Conservation (phyloP, 2,329 filamentous ascomycete species). For the Penicillium sp. region DNA sequence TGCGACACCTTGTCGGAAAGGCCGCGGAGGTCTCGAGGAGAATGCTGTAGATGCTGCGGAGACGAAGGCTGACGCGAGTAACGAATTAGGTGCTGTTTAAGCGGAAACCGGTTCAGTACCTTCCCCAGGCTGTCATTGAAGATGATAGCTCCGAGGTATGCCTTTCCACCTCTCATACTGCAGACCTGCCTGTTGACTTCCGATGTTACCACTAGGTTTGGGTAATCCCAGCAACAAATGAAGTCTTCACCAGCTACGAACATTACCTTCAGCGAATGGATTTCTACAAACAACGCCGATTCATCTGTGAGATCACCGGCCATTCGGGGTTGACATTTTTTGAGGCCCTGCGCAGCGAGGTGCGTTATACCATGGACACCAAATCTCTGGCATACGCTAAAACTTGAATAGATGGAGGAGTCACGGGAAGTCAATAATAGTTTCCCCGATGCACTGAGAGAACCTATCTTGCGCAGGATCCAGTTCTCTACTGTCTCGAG, state of each 20-base stretch:
- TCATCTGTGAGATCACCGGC: conserved; percentile 94
- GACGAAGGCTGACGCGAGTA: conserved; percentile 20
- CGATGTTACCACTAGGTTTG: conserved; percentile 62
- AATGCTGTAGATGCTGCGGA: background rate
- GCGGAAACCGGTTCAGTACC: conserved; percentile 85
- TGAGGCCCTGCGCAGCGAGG: conserved; percentile 86
- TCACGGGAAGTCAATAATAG: conserved; percentile 85
- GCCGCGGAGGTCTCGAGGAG: background rate
- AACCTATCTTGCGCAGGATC: conserved; percentile 82
- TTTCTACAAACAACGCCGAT: conserved; percentile 88
- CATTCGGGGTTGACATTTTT: conserved; percentile 90
- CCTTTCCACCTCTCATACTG: conserved; percentile 13
- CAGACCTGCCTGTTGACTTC: conserved; percentile 14
- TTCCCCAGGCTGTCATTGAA: conserved; percentile 66
- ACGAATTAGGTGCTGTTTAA: conserved; percentile 79
- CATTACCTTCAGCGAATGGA: conserved; percentile 82
- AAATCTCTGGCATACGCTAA: conserved; percentile 9
- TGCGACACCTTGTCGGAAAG: conserved; percentile 13
- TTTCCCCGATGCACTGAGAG: conserved; percentile 87
- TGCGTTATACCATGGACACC: conserved; percentile 46
- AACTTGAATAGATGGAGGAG: conserved; percentile 59
- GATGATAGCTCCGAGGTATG: conserved; percentile 80
- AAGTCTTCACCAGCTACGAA: conserved; percentile 86
- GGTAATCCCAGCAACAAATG: conserved; percentile 84
- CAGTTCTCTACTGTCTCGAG: conserved; percentile 87